Percentiles rank a stretch among this genome's conserved stretches.
phyloP scores from a whole-genome alignment of 805 yeast species.

The Lachancea dasiensis region DNA sequence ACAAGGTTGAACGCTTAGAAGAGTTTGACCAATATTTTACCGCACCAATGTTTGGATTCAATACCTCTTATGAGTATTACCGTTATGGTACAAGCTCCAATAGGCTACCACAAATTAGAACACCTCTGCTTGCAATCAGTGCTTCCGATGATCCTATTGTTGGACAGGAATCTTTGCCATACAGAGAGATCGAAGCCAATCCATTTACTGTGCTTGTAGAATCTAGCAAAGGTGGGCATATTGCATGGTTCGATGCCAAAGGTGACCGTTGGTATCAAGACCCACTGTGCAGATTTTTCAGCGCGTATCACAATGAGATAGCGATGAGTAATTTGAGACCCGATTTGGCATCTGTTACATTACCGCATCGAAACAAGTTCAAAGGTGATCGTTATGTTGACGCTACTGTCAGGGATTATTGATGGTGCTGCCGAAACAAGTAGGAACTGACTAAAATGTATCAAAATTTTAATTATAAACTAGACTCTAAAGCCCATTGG shows the following conservation, averaged over 20 bases:
- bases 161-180: conserved; percentile 48
- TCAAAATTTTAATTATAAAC: neutral
- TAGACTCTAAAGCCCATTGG: conserved; percentile 29
- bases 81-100: conserved; percentile 52
- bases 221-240: conserved; percentile 72
- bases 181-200: conserved; percentile 43
- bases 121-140: conserved; percentile 60
- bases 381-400: conserved; percentile 8
- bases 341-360: conserved; percentile 7
- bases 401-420: conserved; percentile 9
- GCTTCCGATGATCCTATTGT: conserved; percentile 69
- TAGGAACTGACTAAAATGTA: no score
- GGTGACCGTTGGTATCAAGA: conserved; percentile 63
- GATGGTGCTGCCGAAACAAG: no score
- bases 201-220: conserved; percentile 55
- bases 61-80: conserved; percentile 60
- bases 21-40: conserved; percentile 66
- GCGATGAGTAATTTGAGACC: conserved; percentile 22
- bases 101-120: conserved; percentile 45
- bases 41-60: conserved; percentile 59
- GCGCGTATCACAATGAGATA: conserved; percentile 30
- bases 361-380: conserved; percentile 17
- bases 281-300: conserved; percentile 43
- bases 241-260: conserved; percentile 63
- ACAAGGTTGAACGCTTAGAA: conserved; percentile 31